Conservation (phyloP, 148 eudicot species). For the Diospyros kaki region DNA sequence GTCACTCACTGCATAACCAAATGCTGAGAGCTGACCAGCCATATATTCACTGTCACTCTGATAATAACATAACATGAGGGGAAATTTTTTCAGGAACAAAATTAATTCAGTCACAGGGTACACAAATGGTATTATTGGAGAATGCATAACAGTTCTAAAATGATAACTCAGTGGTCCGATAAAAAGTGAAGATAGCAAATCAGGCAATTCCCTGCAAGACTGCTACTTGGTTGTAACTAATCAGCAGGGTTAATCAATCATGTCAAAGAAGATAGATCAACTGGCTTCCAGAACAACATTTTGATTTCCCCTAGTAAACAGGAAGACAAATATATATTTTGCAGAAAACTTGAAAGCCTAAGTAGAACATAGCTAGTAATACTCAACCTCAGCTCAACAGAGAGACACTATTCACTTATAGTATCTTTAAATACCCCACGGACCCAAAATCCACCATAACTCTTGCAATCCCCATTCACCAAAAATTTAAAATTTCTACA, state of each 20-base stretch:
- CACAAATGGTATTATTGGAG: background rate
- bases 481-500: background rate
- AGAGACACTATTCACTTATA: too few relatives aligned
- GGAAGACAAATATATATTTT: background rate
- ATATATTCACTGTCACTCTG: slow-evolving; percentile 99
- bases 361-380: background rate
- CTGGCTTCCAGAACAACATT: background rate
- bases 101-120: background rate
- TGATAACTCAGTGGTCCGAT: background rate
- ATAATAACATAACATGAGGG: slow-evolving; percentile 7
- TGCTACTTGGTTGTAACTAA: background rate
- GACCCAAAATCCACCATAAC: background rate
- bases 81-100: background rate
- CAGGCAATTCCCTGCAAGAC: background rate
- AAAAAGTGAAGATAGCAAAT: slow-evolving; percentile 4
- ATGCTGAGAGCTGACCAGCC: slow-evolving; percentile 99
- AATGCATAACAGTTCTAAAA: background rate
- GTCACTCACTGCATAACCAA: slow-evolving; percentile 77
- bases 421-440: background rate
- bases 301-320: background rate
- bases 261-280: background rate
- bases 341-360: background rate
- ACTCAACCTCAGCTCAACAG: background rate
- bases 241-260: background rate
- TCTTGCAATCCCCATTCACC: too few relatives aligned